Evolutionary conservation across 2,329 filamentous ascomycete species (phyloP).

Genomic region (Ophiognomonia clavigignenti-juglandacearum): DNA sequence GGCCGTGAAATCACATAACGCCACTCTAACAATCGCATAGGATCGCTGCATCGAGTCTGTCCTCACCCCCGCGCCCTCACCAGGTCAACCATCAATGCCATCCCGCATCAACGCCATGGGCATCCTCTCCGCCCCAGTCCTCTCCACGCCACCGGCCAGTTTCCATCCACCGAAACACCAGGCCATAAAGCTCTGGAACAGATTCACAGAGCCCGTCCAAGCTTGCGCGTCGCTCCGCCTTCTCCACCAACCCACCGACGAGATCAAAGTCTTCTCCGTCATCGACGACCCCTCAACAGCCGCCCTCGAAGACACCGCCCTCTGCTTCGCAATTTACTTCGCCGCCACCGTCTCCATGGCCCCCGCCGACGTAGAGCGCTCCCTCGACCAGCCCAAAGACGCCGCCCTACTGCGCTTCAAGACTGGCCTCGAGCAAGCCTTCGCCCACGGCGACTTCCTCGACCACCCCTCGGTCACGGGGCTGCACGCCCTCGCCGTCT

Average conservation of each 20-base stretch:
- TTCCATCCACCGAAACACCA: conserved; percentile 21
- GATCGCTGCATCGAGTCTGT: conserved; percentile 19
- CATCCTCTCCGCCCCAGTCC: conserved; percentile 24
- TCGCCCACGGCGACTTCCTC: conserved; percentile 34
- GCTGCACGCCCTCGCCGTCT: conserved; percentile 32
- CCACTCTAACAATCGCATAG: conserved; percentile 7
- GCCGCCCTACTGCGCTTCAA: conserved; percentile 25
- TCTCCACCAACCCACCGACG: conserved; percentile 25
- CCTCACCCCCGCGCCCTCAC: conserved; percentile 14
- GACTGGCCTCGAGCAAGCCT: conserved; percentile 30
- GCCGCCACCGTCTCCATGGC: conserved; percentile 37
- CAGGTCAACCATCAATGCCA: background rate
- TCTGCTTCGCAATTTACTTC: conserved; percentile 47
- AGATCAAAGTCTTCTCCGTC: conserved; percentile 28
- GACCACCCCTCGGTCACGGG: conserved; percentile 32
- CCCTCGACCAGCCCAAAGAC: conserved; percentile 21
- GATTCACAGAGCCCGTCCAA: conserved; percentile 26
- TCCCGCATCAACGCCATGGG: conserved; percentile 29
- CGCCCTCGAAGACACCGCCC: conserved; percentile 25
- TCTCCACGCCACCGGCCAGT: conserved; percentile 3
- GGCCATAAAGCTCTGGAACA: conserved; percentile 27
- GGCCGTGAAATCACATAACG: conserved; percentile 2
- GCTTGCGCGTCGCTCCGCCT: conserved; percentile 23
- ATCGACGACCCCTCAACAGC: conserved; percentile 25
- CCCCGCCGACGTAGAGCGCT: conserved; percentile 28